A percentile compares a stretch with the other conserved stretches of the same genome.
These are phyloP conservation scores for Apiotrichum porosum DNA, from an alignment of 1,284 basidiomycete genomes.

Conservation along the genomic window DNA sequence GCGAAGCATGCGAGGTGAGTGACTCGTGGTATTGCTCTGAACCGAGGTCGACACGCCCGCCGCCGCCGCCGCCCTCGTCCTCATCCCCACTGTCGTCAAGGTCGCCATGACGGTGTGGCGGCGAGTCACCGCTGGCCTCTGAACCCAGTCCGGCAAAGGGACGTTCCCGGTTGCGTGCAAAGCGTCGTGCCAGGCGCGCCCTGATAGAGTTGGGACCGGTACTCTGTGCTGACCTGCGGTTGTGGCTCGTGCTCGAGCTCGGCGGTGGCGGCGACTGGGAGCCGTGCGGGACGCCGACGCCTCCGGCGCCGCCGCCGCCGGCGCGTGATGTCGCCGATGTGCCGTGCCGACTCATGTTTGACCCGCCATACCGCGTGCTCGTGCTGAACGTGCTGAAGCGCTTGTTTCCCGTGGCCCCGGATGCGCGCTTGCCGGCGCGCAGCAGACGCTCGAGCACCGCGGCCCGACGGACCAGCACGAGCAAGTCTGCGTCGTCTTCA, in stretches of 20 bases:
- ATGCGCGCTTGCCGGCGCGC: slow-evolving; percentile 32
- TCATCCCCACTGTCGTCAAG: not conserved
- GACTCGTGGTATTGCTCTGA: not conserved
- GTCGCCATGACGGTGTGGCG: not conserved
- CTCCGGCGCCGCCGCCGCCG: not conserved
- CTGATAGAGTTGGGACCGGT: too few relatives aligned
- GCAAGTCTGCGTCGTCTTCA: slow-evolving; percentile 34
- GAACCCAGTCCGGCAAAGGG: slow-evolving; percentile 4
- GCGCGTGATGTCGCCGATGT: not conserved
- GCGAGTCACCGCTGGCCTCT: slow-evolving; percentile 4
- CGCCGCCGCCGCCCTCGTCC: too few relatives aligned
- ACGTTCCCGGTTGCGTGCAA: not conserved
- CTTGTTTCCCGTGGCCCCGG: slow-evolving; percentile 2
- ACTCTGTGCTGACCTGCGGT: not conserved
- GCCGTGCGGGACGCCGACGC: not conserved
- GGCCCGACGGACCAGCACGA: slow-evolving; percentile 29
- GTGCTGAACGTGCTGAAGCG: slow-evolving; percentile 4
- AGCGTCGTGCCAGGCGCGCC: too few relatives aligned
- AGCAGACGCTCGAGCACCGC: slow-evolving; percentile 38
- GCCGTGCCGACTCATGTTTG: too few relatives aligned
- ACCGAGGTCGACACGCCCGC: slow-evolving; percentile 4
- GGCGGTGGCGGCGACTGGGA: not conserved
- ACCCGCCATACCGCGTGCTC: slow-evolving; percentile 2
- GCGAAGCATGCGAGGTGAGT: not conserved
- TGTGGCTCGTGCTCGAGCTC: not conserved